phyloP scores from a whole-genome alignment of 306 rosid genomes.

The Echinosophora koreensis region DNA sequence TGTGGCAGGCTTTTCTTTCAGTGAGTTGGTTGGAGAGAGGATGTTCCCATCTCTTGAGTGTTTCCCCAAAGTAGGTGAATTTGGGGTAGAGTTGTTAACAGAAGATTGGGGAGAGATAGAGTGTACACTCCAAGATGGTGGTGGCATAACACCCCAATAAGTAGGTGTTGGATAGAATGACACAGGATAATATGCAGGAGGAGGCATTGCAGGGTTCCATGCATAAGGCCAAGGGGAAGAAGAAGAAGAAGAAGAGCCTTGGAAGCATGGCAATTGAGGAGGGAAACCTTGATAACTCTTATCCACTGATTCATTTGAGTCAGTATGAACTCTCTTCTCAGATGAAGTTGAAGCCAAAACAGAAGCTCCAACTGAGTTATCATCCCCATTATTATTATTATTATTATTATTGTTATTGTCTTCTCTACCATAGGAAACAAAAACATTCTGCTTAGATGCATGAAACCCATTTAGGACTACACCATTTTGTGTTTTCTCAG shows the following conservation, averaged over 20 bases:
- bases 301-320: slow-evolving; percentile 49
- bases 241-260: slow-evolving; percentile 48
- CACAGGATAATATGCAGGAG: slow-evolving; percentile 62
- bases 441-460: slow-evolving; percentile 46
- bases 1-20: slow-evolving; percentile 46
- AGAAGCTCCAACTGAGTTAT: slow-evolving; percentile 59
- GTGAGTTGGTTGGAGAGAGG: slow-evolving; percentile 44
- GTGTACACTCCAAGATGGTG: slow-evolving; percentile 62
- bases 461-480: slow-evolving; percentile 49
- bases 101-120: slow-evolving; percentile 53
- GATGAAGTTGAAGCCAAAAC: slow-evolving; percentile 61
- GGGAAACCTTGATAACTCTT: slow-evolving; percentile 54
- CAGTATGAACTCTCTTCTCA: slow-evolving; percentile 51
- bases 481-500: slow-evolving; percentile 45
- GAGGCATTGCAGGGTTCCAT: slow-evolving; percentile 58
- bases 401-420: slow-evolving; percentile 46
- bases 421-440: slow-evolving; percentile 38
- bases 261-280: slow-evolving; percentile 62
- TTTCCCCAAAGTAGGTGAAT: slow-evolving; percentile 64
- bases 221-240: slow-evolving; percentile 60
- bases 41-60: slow-evolving; percentile 71
- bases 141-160: slow-evolving; percentile 70
- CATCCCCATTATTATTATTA: slow-evolving; percentile 41
- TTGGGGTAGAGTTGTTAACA: slow-evolving; percentile 48
- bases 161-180: slow-evolving; percentile 64